Conservation (phyloP, 2,329 filamentous ascomycete genomes). For the Cladosporium sp. region DNA sequence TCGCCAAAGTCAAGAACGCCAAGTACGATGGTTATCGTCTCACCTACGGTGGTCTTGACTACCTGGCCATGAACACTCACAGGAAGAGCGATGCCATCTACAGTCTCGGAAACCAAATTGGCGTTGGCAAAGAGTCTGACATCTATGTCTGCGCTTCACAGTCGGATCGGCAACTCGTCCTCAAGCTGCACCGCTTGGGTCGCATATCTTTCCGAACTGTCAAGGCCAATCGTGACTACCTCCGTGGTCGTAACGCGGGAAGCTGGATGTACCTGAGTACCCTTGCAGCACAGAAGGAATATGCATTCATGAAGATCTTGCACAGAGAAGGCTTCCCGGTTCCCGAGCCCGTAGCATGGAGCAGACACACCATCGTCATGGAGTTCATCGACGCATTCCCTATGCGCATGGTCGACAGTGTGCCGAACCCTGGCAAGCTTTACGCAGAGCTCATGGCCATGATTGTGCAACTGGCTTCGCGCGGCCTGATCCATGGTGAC, state of each 20-base stretch:
- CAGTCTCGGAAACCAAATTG: conserved; percentile 89
- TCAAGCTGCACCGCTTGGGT: conserved; percentile 94
- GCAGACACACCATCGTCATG: conserved; percentile 95
- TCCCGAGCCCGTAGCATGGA: conserved; percentile 81
- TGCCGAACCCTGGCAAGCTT: conserved; percentile 77
- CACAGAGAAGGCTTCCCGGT: conserved; percentile 82
- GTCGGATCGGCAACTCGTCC: conserved; percentile 69
- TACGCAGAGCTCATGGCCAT: conserved; percentile 89
- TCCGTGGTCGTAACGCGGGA: conserved; percentile 72
- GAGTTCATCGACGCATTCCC: conserved; percentile 87
- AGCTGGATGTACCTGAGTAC: conserved; percentile 99
- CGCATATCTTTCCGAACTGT: conserved; percentile 96
- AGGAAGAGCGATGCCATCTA: conserved; percentile 76
- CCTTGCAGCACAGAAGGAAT: conserved; percentile 90
- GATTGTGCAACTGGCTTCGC: conserved; percentile 75
- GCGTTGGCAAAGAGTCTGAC: conserved; percentile 95
- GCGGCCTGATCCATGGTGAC: conserved; percentile 93
- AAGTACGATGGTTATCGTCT: conserved; percentile 97
- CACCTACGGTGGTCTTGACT: conserved; percentile 94
- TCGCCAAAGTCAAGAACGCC: conserved; percentile 89
- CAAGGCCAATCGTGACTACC: conserved; percentile 92
- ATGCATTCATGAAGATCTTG: conserved; percentile 86
- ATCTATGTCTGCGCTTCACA: conserved; percentile 89
- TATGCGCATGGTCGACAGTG: conserved; percentile 77
- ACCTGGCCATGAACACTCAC: conserved; percentile 90